Percentiles rank a stretch among this genome's conserved stretches.
Evolutionary conservation across 768 basidiomycete species (phyloP).

Genomic region (Solioccasus polychromus): DNA sequence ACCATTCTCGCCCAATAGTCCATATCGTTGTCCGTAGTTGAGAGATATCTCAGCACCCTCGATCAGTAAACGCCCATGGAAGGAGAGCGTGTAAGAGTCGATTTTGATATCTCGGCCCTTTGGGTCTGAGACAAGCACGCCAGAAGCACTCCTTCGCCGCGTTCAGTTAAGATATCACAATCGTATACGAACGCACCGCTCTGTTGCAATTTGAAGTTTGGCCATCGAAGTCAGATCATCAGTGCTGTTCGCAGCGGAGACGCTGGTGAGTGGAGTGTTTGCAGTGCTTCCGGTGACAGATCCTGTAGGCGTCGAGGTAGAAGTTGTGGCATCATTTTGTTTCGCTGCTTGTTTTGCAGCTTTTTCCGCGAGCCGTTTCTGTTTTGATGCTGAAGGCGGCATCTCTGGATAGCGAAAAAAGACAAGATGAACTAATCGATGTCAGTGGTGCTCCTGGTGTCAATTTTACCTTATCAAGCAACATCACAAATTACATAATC

Average conservation of each 20-base stretch:
- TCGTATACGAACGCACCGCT: conserved; percentile 52
- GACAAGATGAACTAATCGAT: conserved; percentile 28
- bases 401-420: conserved; percentile 35
- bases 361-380: conserved; percentile 94
- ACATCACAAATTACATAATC: conserved; percentile 27
- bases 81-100: conserved; percentile 91
- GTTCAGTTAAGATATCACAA: conserved; percentile 3
- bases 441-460: conserved; percentile 8
- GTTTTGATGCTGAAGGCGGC: conserved; percentile 81
- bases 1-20: conserved; percentile 94
- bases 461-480: conserved; percentile 18
- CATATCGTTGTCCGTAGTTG: conserved; percentile 92
- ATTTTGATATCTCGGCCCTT: conserved; percentile 98
- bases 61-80: conserved; percentile 88
- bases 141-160: conserved; percentile 71
- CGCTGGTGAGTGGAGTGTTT: conserved; percentile 79
- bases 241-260: conserved; percentile 73
- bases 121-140: conserved; percentile 88
- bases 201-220: conserved; percentile 85
- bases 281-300: conserved; percentile 61
- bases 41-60: conserved; percentile 66
- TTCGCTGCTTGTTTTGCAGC: conserved; percentile 76
- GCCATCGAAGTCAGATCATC: conserved; percentile 87
- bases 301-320: conserved; percentile 60
- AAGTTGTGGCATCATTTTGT: conserved; percentile 43